Percentiles rank a stretch among this genome's conserved stretches.
Evolutionary conservation across 331 rosid genomes (phyloP).

Genomic region (Quercus phellos): DNA sequence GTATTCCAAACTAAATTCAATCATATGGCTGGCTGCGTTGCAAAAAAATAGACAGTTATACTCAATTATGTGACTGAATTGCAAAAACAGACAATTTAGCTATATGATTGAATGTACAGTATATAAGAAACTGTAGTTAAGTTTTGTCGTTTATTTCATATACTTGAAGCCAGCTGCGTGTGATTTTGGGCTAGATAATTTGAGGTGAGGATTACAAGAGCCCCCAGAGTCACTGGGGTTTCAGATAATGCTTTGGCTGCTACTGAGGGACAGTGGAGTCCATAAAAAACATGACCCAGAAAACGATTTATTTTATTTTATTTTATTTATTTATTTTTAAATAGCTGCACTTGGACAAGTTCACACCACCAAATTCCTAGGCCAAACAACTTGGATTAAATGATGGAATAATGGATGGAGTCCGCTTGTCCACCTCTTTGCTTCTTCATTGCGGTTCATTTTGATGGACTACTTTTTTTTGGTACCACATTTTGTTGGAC

Average conservation of each 20-base stretch:
- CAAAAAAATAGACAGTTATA: too few relatives aligned
- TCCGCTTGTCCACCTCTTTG: constrained; percentile 12
- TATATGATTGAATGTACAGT: too few relatives aligned
- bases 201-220: constrained; percentile 9
- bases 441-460: constrained; percentile 12
- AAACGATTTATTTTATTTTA: not conserved
- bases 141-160: not conserved
- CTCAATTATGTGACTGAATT: too few relatives aligned
- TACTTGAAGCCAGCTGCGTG: not conserved
- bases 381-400: constrained; percentile 1
- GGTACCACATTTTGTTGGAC: not conserved
- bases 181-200: not conserved
- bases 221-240: constrained; percentile 24
- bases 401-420: not conserved
- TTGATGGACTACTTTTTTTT: not conserved
- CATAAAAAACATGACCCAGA: constrained; percentile 1
- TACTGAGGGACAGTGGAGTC: constrained; percentile 21
- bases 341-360: not conserved
- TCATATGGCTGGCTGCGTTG: too few relatives aligned
- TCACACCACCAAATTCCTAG: constrained; percentile 12
- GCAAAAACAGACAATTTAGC: too few relatives aligned
- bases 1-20: too few relatives aligned
- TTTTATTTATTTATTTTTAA: too few relatives aligned
- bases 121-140: too few relatives aligned
- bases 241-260: constrained; percentile 43